Evolutionary conservation across 306 rosid species (phyloP).

Genomic region (Citrullus mucosospermus): DNA sequence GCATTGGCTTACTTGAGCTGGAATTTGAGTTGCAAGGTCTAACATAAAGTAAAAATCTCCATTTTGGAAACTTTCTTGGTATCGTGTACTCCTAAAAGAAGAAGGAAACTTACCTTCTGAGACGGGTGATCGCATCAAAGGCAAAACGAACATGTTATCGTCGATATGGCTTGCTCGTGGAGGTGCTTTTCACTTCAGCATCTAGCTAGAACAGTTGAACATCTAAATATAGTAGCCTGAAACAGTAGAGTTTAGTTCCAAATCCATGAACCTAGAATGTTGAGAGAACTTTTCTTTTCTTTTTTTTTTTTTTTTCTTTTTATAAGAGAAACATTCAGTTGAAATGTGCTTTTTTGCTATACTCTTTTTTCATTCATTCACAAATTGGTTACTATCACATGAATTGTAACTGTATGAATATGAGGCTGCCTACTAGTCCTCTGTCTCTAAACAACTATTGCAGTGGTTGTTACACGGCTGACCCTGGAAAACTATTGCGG

Average conservation of each 20-base stretch:
- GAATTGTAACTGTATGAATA: not conserved
- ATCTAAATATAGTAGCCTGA: conserved; percentile 6
- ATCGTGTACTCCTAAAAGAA: not conserved
- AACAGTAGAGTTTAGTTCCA: conserved; percentile 4
- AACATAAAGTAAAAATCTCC: conserved; percentile 2
- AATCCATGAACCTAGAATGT: not conserved
- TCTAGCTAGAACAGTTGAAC: conserved; percentile 5
- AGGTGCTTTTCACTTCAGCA: not conserved
- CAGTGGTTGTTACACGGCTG: not conserved
- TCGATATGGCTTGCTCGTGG: not conserved
- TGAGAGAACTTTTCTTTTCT: not conserved
- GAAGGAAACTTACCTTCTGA: not conserved
- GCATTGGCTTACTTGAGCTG: not conserved
- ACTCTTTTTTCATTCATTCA: not conserved
- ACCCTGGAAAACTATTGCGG: not conserved
- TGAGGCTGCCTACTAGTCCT: not conserved
- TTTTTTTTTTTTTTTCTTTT: not conserved
- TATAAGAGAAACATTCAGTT: not conserved
- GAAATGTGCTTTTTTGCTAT: not conserved
- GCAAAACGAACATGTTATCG: not conserved
- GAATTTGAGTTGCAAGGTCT: not conserved
- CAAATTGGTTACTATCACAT: not conserved
- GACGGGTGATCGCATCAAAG: not conserved
- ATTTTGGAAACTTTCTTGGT: not conserved
- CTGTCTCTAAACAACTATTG: not conserved